phyloP scores from a whole-genome alignment of 2,329 filamentous ascomycete genomes.

The Alternaria atra region DNA sequence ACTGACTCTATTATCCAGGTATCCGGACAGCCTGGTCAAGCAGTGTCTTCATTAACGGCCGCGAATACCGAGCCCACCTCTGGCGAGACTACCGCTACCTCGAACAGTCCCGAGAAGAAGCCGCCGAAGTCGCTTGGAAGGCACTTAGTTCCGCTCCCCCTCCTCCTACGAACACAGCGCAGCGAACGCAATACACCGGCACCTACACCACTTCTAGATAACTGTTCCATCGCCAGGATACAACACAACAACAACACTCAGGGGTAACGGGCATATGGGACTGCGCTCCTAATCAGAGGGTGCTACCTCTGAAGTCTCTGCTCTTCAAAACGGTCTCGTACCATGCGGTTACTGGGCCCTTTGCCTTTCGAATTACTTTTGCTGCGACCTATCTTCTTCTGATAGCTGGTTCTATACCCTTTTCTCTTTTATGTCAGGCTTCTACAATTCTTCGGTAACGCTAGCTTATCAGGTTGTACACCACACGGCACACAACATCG shows the following conservation, averaged over 20 bases:
- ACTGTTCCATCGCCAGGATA: background rate
- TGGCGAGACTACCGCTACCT: slow-evolving; percentile 51
- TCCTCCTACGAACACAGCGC: slow-evolving; percentile 24
- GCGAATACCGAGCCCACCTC: slow-evolving; percentile 45
- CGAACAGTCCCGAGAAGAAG: slow-evolving; percentile 49
- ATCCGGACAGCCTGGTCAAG: slow-evolving; percentile 50
- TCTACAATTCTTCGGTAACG: slow-evolving; percentile 1
- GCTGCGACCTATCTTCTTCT: slow-evolving; percentile 14
- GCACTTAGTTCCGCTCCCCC: slow-evolving; percentile 26
- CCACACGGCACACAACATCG: background rate
- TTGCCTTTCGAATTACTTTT: slow-evolving; percentile 1
- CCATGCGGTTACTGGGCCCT: background rate
- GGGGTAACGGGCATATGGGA: background rate
- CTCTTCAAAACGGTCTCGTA: background rate
- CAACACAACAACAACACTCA: slow-evolving; percentile 4
- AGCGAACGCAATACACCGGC: slow-evolving; percentile 28
- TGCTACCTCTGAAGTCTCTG: background rate
- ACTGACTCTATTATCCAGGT: slow-evolving; percentile 33
- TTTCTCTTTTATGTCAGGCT: slow-evolving; percentile 4
- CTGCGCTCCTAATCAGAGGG: background rate
- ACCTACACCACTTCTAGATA: slow-evolving; percentile 35
- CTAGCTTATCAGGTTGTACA: background rate
- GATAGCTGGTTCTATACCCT: slow-evolving; percentile 20
- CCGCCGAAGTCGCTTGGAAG: slow-evolving; percentile 48
- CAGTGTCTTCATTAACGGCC: slow-evolving; percentile 46